These are phyloP conservation scores for Hymenoscyphus scutula DNA, from an alignment of 2,329 filamentous ascomycete genomes.

Conservation along the genomic window DNA sequence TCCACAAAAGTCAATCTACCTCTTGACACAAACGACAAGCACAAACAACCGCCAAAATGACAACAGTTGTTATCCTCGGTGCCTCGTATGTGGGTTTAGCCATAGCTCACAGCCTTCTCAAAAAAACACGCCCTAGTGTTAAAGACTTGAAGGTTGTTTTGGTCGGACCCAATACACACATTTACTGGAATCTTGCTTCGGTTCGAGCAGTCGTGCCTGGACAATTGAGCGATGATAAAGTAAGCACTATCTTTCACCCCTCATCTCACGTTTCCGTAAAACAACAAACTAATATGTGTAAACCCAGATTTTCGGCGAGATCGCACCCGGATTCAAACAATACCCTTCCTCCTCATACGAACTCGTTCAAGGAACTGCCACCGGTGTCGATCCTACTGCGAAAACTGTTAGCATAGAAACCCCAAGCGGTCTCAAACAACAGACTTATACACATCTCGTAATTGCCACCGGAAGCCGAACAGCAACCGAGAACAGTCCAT, in stretches of 20 bases:
- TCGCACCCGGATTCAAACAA: slow-evolving; percentile 45
- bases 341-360: slow-evolving; percentile 50
- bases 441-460: slow-evolving; percentile 47
- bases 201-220: slow-evolving; percentile 12
- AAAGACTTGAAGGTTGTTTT: slow-evolving; percentile 32
- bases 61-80: slow-evolving; percentile 50
- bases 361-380: slow-evolving; percentile 49
- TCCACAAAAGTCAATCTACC: background rate
- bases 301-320: slow-evolving; percentile 36
- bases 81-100: slow-evolving; percentile 53
- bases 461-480: slow-evolving; percentile 37
- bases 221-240: slow-evolving; percentile 37
- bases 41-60: slow-evolving; percentile 20
- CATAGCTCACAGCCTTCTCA: slow-evolving; percentile 44
- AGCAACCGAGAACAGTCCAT: slow-evolving; percentile 42
- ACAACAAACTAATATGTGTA: background rate
- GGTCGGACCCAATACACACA: slow-evolving; percentile 49
- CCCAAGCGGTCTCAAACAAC: slow-evolving; percentile 33
- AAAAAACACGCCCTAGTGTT: background rate
- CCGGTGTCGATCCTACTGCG: slow-evolving; percentile 41
- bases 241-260: background rate
- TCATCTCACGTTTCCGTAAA: background rate
- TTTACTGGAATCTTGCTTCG: slow-evolving; percentile 49
- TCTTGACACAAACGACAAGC: background rate
- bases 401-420: slow-evolving; percentile 44